Base-by-base conservation (phyloP, 2,329 filamentous ascomycete genomes). In the Dothistroma septosporum region DNA sequence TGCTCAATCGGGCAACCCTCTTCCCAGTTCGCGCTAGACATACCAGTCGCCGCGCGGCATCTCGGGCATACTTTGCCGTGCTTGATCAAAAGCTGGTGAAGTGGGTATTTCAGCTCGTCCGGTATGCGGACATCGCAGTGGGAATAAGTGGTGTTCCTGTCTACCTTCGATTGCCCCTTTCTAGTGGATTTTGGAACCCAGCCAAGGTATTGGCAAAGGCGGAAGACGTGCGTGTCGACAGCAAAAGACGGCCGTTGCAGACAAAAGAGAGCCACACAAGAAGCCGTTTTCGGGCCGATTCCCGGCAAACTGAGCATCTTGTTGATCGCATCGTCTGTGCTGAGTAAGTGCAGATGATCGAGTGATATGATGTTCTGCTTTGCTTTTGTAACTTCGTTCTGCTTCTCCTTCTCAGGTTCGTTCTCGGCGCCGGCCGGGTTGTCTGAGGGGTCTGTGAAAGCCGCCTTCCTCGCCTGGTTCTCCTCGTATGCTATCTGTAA, bases 401-500 rank as follows among this genome's bases (percentile, higher is more conserved):
- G 74, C 66, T 85, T 87, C 65, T 83, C 79, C 2, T 77, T 75
- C 12, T 76, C 75, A 2, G 77, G 77, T 48, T 81, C 75, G 5
- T 84, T 74, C 7, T 76, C 72, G 0, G 77, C 77, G 1, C 78
- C 75, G 3, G 77, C 70, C 1, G 73, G 70, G 14, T 61, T 53
- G 4, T 60, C 55, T 6, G 58, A 57, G 1, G 72, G 71, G 14
- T 76, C 76, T 50, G 77, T 77, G 22, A 86, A 78, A 0, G 79
- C 80, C 21, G 82, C 75, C 21, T 78, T 80, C 11, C 84, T 81
- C n/a, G 77, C 75, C 66, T 83, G 79, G 41, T 90, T 91, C 66
- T 91, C 86, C 49, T 85, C 77, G 69, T 88, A 85, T 0, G 92
- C 87, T 74, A 86, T 85, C 55, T 91, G 83, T 9, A 95, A 78